Base-by-base conservation (phyloP, 192 early-diverging fungal genomes). In the Gryganskiella cystojenkinii region DNA sequence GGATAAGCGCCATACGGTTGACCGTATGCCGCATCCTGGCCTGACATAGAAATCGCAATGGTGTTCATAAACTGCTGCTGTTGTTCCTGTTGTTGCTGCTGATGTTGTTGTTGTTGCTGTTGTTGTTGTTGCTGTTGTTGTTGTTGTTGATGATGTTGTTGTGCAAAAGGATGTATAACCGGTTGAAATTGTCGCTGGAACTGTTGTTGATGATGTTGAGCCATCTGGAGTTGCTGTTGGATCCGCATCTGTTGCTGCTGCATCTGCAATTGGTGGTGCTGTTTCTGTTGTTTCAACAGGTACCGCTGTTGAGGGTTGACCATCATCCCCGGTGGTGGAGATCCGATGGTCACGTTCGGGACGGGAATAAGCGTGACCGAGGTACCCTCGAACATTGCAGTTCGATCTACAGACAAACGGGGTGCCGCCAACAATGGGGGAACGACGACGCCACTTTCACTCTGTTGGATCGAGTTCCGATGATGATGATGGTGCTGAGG, bases 1-100 rank as follows among this genome's bases (percentile, higher is more conserved):
- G 47, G 47, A 50, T 40, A 40, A 5, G 37, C 5, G 7, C 7
- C 5, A 13, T 40, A 40, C 37, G 5, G 37, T 13, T 40, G 37
- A 40, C 37, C 37, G 13, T 40, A 40, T 40, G 37, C 13, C 37
- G 37, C 5, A 9, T 40, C 37, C 37, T 40, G 37, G 13, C 5
- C 7, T 9, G 37, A 40, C 13, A 13, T 13, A 11, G 35, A 22
- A 17, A 20, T 34, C 31, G 53, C 54, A 45, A 46, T 30, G 19
- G 64, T n/a, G 42, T 57, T 59, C 56, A 68, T 59, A 42, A 51
- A 59, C 56, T 68, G 67, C 46, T 71, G 69, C 0, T 61, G 43
- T 15, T 61, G 47, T 14, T 51, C 34, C 0, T 64, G 56, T 6
- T 63, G 52, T 34, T 66, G 55, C 4, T 24, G 17, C 14, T 53